Conservation (phyloP, 345 rosid genomes). For the Barbarea vulgaris region DNA sequence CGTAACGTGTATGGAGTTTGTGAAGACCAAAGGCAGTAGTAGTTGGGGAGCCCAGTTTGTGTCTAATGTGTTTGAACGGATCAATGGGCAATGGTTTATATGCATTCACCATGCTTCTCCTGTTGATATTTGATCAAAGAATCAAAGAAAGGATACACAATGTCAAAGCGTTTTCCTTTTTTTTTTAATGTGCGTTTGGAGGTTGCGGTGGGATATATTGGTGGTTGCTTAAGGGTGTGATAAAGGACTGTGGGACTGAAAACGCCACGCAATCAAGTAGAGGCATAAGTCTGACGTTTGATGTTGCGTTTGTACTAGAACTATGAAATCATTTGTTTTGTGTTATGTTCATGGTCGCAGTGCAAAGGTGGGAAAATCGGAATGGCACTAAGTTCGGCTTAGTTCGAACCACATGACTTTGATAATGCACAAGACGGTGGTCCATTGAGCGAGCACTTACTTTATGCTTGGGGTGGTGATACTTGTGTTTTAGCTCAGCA, state of each 20-base stretch:
- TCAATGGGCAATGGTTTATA: constrained; percentile 74
- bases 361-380: not conserved
- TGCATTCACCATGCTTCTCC: constrained; percentile 93
- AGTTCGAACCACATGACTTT: not conserved
- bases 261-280: not conserved
- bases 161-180: not conserved
- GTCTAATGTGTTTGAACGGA: constrained; percentile 82
- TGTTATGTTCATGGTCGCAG: not conserved
- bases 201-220: not conserved
- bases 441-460: not conserved
- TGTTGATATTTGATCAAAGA: constrained; percentile 60
- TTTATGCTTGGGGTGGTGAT: too few relatives aligned
- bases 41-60: constrained; percentile 97
- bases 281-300: not conserved
- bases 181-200: not conserved
- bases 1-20: constrained; percentile 77
- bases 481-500: not conserved
- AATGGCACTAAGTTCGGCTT: not conserved
- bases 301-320: not conserved
- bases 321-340: not conserved
- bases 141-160: not conserved
- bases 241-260: not conserved
- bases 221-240: not conserved
- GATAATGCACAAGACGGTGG: not conserved
- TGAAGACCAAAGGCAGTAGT: constrained; percentile 82